Evolutionary conservation across 768 basidiomycete genomes (phyloP).

Genomic region (Serendipita sp.): DNA sequence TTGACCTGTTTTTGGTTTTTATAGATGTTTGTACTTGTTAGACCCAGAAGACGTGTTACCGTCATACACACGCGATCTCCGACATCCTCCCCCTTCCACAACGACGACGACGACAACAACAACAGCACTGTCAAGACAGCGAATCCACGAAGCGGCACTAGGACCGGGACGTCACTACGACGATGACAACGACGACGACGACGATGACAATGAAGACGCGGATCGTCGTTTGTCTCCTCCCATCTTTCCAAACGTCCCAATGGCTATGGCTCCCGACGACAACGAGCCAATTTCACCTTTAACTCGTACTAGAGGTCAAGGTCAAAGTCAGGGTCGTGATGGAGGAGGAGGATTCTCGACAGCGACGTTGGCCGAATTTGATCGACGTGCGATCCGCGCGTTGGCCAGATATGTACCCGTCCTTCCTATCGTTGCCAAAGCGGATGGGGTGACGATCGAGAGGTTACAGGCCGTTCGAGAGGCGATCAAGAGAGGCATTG

Average conservation of each 20-base stretch:
- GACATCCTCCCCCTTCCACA: not conserved
- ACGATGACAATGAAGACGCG: too few species aligned
- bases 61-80: not conserved
- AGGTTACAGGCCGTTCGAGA: not conserved
- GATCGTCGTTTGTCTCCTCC: not conserved
- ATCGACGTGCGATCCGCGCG: not conserved
- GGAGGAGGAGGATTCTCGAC: too few species aligned
- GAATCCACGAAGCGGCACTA: not conserved
- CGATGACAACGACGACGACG: not conserved
- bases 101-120: not conserved
- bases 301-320: not conserved
- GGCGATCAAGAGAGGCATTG: not conserved
- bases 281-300: not conserved
- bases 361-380: too few species aligned
- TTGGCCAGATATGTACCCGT: not conserved
- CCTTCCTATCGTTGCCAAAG: not conserved
- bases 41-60: not conserved
- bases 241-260: not conserved
- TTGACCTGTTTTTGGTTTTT: not conserved
- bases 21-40: not conserved
- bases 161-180: not conserved
- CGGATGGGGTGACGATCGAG: not conserved
- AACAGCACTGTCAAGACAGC: not conserved
- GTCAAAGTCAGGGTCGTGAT: not conserved
- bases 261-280: not conserved